phyloP scores from a whole-genome alignment of 805 yeast genomes.

The Candida maris region DNA sequence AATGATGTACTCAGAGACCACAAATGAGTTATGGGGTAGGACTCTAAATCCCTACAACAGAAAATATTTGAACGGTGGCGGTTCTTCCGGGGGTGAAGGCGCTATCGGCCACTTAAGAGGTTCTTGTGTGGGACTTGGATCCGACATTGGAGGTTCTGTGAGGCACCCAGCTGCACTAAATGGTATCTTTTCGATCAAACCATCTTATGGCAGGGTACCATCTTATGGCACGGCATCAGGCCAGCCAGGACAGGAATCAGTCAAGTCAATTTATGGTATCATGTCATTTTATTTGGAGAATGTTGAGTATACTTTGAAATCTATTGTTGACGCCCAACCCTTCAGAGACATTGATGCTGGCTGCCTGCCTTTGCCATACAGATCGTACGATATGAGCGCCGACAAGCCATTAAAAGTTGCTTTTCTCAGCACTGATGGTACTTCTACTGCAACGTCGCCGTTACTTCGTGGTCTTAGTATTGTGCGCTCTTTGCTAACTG shows the following conservation, averaged over 20 bases:
- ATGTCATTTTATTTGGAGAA: slow-evolving; percentile 48
- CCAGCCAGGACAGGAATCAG: slow-evolving; percentile 49
- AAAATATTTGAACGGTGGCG: slow-evolving; percentile 50
- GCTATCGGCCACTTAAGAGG: slow-evolving; percentile 54
- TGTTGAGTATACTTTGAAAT: slow-evolving; percentile 45
- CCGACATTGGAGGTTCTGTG: slow-evolving; percentile 38
- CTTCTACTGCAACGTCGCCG: slow-evolving; percentile 48
- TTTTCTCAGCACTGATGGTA: slow-evolving; percentile 39
- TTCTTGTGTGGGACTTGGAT: slow-evolving; percentile 56
- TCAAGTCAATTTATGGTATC: slow-evolving; percentile 57
- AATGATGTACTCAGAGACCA: slow-evolving; percentile 57
- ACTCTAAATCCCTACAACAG: slow-evolving; percentile 51
- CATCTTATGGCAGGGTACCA: slow-evolving; percentile 36
- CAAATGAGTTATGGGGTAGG: slow-evolving; percentile 47
- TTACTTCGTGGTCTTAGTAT: slow-evolving; percentile 41
- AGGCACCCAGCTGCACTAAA: slow-evolving; percentile 59
- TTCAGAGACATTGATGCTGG: slow-evolving; percentile 35
- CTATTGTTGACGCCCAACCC: slow-evolving; percentile 32
- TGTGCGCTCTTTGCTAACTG: slow-evolving; percentile 29
- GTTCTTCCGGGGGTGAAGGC: slow-evolving; percentile 67
- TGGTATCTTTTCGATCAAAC: slow-evolving; percentile 54
- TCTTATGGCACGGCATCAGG: slow-evolving; percentile 38
- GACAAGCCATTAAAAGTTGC: slow-evolving; percentile 38
- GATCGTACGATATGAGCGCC: background rate
- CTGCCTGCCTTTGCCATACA: slow-evolving; percentile 8